Base-by-base conservation (phyloP, 495 filamentous ascomycete species). In the Terfezia claveryi region DNA sequence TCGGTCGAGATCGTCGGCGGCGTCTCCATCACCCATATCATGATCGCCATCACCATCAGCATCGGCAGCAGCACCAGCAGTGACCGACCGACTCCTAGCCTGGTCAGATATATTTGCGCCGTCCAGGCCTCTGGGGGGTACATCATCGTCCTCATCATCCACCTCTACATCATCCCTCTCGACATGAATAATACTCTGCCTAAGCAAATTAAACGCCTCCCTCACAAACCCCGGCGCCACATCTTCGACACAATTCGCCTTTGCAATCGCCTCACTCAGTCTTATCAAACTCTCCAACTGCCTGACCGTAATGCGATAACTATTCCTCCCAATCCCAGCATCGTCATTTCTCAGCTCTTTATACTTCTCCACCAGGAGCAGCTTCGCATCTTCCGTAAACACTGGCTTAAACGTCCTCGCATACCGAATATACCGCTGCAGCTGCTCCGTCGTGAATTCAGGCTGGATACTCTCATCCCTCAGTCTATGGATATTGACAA, bases 91-190 rank as follows among this genome's bases (percentile, higher is more conserved):
- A 59, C n/a, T 67, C 16, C 49, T 56, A 1, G 59, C 61, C 27
- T 65, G 68, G 49, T 68, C 67, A 10, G 73, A 69, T 4, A 70
- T 72, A 16, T 2, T 61, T 64, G 36, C 67, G 60, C 54, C 70
- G 68, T 55, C 73, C 61, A 37, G 61, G 55, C 16, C 60, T 32
- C 27, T 2, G 54, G 8, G 27, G 11, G 54, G 64, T 20, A 56
- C 66, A 23, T 68, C 68, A 12, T 76, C 73, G 8, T 83, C 79
- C 4, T 84, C 81, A 32, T 94, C 89, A 12, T 95, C 88, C 38
- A 99, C 83, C 65, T 96, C 91, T 12, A 99, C 81, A 59, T 99
- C 91, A 61, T 99, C 91, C 61, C 94, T 91, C 67, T 99, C 92
- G 16, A 99, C 89, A 14, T 83, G 88, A 61, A 99, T 94, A 65